Conservation (phyloP, 192 early-diverging fungal species). For the Dispira parvispora region DNA sequence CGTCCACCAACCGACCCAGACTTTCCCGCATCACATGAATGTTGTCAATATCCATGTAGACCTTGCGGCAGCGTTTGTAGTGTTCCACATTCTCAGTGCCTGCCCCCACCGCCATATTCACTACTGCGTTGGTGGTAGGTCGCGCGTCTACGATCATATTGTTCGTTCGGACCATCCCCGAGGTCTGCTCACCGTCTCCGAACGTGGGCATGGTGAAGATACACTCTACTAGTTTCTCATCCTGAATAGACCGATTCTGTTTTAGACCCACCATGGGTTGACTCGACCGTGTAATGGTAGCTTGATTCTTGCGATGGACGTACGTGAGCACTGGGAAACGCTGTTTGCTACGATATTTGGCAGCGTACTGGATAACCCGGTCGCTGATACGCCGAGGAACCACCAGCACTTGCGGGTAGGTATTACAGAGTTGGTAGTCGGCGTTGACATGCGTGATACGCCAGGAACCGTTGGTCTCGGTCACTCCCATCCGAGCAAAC, state of each 20-base stretch:
- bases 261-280: constrained; percentile 96
- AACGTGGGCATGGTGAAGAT: constrained; percentile 55
- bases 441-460: constrained; percentile 58
- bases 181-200: not conserved
- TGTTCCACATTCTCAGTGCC: constrained; percentile 91
- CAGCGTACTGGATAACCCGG: constrained; percentile 71
- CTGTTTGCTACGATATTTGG: constrained; percentile 75
- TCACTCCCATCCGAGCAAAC: constrained; percentile 75
- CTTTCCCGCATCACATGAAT: constrained; percentile 96
- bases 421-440: constrained; percentile 70
- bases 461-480: constrained; percentile 33
- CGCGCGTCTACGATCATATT: constrained; percentile 93
- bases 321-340: constrained; percentile 82
- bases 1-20: constrained; percentile 59
- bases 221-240: constrained; percentile 89
- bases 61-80: constrained; percentile 73
- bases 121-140: constrained; percentile 85
- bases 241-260: constrained; percentile 87
- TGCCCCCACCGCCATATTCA: constrained; percentile 79
- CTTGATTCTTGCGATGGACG: constrained; percentile 65
- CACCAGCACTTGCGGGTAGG: constrained; percentile 67
- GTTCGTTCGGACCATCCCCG: not conserved
- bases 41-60: constrained; percentile 88
- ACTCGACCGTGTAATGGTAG: constrained; percentile 80
- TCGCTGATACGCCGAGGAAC: constrained; percentile 85